Evolutionary conservation across 306 rosid genomes (phyloP).

Genomic region (Ormosia emarginata): DNA sequence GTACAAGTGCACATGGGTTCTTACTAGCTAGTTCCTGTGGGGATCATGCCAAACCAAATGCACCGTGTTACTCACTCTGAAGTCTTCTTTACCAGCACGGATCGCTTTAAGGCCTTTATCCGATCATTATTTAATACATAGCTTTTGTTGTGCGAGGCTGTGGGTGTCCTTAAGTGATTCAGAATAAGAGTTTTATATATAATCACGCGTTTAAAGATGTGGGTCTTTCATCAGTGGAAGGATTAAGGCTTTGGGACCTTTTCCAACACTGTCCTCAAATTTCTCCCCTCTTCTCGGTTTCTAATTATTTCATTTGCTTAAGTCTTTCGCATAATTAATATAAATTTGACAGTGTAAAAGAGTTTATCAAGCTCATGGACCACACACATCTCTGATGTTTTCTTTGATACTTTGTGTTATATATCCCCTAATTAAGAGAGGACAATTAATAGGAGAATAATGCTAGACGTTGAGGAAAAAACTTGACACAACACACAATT

Average conservation of each 20-base stretch:
- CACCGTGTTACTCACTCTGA: neutral
- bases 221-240: constrained; percentile 4
- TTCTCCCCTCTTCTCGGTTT: neutral
- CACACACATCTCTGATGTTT: neutral
- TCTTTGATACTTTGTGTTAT: neutral
- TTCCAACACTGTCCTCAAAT: neutral
- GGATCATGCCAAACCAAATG: neutral
- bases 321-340: neutral
- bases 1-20: constrained; percentile 8
- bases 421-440: neutral
- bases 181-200: neutral
- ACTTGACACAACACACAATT: too few relatives aligned
- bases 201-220: constrained; percentile 40
- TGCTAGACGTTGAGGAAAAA: too few relatives aligned
- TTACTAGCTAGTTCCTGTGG: neutral
- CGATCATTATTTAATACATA: neutral
- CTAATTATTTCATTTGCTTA: neutral
- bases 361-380: neutral
- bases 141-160: neutral
- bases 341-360: neutral
- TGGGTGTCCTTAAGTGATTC: neutral
- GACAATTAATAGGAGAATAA: neutral
- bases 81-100: neutral
- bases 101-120: neutral
- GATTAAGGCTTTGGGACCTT: constrained; percentile 6